Conservation (phyloP, 805 yeast species). For the Teunomyces atbi region DNA sequence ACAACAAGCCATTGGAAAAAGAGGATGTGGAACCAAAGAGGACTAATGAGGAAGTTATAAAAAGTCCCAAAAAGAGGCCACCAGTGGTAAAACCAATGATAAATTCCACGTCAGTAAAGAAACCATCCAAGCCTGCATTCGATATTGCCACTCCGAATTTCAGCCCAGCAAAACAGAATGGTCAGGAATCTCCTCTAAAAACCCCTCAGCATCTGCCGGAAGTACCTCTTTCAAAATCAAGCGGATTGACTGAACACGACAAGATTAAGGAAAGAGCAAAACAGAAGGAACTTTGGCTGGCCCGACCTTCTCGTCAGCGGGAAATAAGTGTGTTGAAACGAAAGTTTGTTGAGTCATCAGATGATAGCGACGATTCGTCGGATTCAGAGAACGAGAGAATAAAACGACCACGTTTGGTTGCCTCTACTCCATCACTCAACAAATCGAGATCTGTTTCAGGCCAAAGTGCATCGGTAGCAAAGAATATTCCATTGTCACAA, state of each 20-base stretch:
- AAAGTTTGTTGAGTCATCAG: conserved; percentile 14
- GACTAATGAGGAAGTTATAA: not conserved
- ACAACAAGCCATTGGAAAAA: not conserved
- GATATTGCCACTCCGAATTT: not conserved
- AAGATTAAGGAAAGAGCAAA: conserved; percentile 11
- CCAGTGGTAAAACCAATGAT: not conserved
- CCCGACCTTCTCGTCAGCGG: conserved; percentile 1
- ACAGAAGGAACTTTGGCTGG: conserved; percentile 5
- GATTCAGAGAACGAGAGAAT: conserved; percentile 16
- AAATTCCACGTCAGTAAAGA: not conserved
- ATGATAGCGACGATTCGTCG: conserved; percentile 19
- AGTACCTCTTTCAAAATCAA: not conserved
- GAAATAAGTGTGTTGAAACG: conserved; percentile 9
- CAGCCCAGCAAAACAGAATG: not conserved
- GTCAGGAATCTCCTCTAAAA: not conserved
- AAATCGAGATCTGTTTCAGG: conserved; percentile 9
- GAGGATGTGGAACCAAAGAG: not conserved
- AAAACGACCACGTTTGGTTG: conserved; percentile 21
- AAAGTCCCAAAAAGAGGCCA: not conserved
- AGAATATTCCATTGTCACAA: not conserved
- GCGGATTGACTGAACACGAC: conserved; percentile 8
- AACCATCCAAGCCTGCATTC: conserved; percentile 7
- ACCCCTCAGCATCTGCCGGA: not conserved
- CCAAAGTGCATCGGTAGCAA: not conserved
- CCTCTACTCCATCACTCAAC: conserved; percentile 8